Percentiles rank a stretch among this genome's conserved stretches.
Conservation (phyloP, 208 protist genomes). For the Crithidia fasciculata region DNA sequence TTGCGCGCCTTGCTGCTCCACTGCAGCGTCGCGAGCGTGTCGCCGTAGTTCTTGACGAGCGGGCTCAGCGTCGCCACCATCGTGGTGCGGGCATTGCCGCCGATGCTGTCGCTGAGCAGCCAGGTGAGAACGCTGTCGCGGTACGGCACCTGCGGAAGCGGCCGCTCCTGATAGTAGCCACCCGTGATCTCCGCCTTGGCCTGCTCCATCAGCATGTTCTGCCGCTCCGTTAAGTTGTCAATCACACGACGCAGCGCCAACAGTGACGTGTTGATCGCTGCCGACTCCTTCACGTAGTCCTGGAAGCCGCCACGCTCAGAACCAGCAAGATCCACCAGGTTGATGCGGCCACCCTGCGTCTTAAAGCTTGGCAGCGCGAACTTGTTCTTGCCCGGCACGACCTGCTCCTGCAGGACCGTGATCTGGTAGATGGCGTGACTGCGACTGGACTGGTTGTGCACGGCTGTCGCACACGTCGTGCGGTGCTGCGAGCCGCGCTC, state of each 20-base stretch:
- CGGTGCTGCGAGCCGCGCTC: constrained; percentile 90
- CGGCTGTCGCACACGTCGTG: constrained; percentile 91
- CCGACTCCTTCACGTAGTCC: constrained; percentile 91
- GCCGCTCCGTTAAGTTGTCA: constrained; percentile 88
- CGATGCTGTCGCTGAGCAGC: constrained; percentile 92
- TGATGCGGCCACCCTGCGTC: constrained; percentile 83
- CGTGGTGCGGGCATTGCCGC: constrained; percentile 90
- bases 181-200: constrained; percentile 77
- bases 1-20: constrained; percentile 91
- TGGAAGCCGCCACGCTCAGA: constrained; percentile 91
- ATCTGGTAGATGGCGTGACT: constrained; percentile 92
- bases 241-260: constrained; percentile 86
- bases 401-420: constrained; percentile 80
- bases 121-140: constrained; percentile 90
- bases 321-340: constrained; percentile 91
- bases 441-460: constrained; percentile 91
- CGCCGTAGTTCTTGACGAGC: constrained; percentile 88
- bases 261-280: constrained; percentile 92
- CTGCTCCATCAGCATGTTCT: constrained; percentile 92
- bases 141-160: constrained; percentile 91
- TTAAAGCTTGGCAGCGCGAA: constrained; percentile 65
- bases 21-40: constrained; percentile 90
- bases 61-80: constrained; percentile 93
- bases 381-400: constrained; percentile 69
- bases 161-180: constrained; percentile 52